Conservation (phyloP, 2,329 filamentous ascomycete species). For the Tetracladium maxilliforme region DNA sequence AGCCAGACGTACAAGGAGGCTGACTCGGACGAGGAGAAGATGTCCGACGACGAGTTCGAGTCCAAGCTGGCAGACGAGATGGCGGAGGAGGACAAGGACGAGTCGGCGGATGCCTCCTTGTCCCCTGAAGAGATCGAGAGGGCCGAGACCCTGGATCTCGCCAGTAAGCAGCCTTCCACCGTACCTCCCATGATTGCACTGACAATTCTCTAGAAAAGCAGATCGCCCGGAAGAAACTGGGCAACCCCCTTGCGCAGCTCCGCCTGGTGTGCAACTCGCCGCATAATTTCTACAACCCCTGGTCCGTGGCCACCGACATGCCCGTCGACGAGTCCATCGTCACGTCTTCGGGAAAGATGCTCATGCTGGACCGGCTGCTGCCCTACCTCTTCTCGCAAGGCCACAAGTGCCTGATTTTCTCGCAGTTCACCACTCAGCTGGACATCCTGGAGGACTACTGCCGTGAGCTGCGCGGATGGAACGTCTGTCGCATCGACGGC, state of each 20-base stretch:
- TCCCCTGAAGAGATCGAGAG: constrained; percentile 47
- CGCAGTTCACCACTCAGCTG: constrained; percentile 88
- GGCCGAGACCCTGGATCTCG: constrained; percentile 56
- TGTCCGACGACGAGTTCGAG: constrained; percentile 80
- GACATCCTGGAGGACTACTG: constrained; percentile 87
- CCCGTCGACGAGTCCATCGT: constrained; percentile 68
- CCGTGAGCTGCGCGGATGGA: constrained; percentile 60
- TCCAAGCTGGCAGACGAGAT: constrained; percentile 55
- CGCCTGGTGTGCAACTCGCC: constrained; percentile 86
- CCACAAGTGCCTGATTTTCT: constrained; percentile 93
- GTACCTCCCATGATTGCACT: constrained; percentile 8
- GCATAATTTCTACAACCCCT: constrained; percentile 94
- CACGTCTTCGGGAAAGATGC: constrained; percentile 87
- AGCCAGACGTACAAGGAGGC: constrained; percentile 34
- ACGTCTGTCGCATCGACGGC: constrained; percentile 81
- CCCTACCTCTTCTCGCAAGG: constrained; percentile 56
- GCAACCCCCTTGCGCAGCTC: constrained; percentile 85
- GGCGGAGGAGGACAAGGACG: constrained; percentile 22
- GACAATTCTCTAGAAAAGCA: constrained; percentile 48
- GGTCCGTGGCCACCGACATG: constrained; percentile 42
- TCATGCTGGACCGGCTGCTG: constrained; percentile 77
- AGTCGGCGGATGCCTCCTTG: constrained; percentile 15
- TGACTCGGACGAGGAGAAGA: constrained; percentile 42
- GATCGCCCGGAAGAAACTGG: constrained; percentile 80
- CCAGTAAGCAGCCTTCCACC: constrained; percentile 39